phyloP scores from a whole-genome alignment of 2,329 filamentous ascomycete species.

The Colletotrichum sp. region DNA sequence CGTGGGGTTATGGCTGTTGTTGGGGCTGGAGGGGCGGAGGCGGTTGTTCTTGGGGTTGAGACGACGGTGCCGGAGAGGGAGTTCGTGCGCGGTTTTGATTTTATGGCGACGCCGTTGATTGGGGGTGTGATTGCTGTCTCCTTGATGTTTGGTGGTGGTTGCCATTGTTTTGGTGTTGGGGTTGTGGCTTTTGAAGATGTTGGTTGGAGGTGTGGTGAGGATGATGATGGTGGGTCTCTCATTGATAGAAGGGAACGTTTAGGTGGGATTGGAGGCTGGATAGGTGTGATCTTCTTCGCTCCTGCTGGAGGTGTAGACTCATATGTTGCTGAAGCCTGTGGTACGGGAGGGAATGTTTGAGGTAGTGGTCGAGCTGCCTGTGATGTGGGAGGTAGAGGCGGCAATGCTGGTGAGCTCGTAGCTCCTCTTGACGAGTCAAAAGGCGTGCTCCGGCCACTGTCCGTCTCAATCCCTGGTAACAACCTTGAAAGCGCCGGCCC shows the following conservation, averaged over 20 bases:
- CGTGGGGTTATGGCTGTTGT: background rate
- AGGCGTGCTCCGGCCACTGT: background rate
- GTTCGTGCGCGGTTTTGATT: background rate
- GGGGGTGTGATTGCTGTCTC: background rate
- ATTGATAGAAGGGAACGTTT: background rate
- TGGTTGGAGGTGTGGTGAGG: background rate
- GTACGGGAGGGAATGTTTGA: background rate
- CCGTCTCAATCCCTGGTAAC: background rate
- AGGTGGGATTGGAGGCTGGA: background rate
- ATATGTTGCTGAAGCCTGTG: background rate
- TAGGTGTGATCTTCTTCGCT: background rate
- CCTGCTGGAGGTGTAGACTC: background rate
- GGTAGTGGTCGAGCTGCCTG: background rate
- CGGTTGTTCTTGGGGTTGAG: background rate
- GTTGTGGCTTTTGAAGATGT: background rate
- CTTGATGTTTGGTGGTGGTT: background rate
- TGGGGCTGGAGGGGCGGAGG: background rate
- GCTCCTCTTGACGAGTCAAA: constrained; percentile 3
- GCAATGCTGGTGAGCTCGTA: constrained; percentile 6
- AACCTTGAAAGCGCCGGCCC: background rate
- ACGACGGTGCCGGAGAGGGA: background rate
- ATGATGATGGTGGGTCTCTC: background rate
- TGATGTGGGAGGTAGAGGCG: background rate
- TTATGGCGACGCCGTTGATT: background rate
- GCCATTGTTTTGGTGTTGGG: background rate